Evolutionary conservation across 495 filamentous ascomycete genomes (phyloP), one percentile per base, ranked within the genome.

Genomic region (Penicillium turbatum): DNA sequence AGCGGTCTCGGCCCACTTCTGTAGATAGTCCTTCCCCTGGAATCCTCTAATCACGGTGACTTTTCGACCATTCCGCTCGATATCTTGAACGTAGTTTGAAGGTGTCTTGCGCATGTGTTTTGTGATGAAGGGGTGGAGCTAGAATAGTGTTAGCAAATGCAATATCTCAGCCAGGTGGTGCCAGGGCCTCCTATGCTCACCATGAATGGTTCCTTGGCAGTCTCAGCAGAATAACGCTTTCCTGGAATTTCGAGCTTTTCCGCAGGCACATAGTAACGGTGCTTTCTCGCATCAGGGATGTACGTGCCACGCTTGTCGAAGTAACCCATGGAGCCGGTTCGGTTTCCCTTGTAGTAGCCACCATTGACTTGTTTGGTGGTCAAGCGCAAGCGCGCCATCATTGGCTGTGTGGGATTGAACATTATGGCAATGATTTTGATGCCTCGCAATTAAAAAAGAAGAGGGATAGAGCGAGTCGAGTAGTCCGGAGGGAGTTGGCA

Each of bases 331-430:
- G 85, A 82, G 11, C 95, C 95, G 0, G 88, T 83, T 19, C 92
- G 79, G 54, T 83, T 97, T 65, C 95, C 95, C 77, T 97, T 97
- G 82, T 97, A 97, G 81, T 85, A 98, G 44, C 89, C 93, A 68
- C 91, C 90, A 66, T 86, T 87, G 73, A 89, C 84, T 68, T 88
- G 83, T 74, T 98, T 98, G 55, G 93, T 97, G 5, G 88, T 96
- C 49, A 98, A 78, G 64, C 87, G 84, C 48, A 89, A 60, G 42
- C 79, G 78, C 67, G 77, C 76, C 59, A 81, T 78, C 68, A 96
- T 85, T 32, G 79, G 66, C 51, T 82, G 72, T 16, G 92, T 87
- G 13, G 92, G 87, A 71, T 87, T 81, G 61, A 82, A 76, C 81
- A 83, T 83, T 17, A 56, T 71, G 56, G 44, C 36, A 34, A 24